Percentiles rank a stretch among this genome's conserved stretches.
Evolutionary conservation across 78 protist species (phyloP).

Genomic region (Tieghemostelium lacteum): DNA sequence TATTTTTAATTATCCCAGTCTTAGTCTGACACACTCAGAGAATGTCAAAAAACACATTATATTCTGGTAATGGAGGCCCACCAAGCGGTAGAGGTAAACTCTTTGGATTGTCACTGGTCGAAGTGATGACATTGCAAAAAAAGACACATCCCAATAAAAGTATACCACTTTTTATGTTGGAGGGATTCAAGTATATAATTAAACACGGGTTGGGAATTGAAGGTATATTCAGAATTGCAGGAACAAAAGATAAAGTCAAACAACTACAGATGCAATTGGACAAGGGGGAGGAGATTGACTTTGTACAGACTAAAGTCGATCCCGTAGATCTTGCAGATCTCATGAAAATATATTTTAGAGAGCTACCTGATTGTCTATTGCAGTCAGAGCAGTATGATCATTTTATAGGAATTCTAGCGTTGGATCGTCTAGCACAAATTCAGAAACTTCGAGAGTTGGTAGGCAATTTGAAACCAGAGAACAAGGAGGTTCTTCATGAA

Average conservation of each 20-base stretch:
- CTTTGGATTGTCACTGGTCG: constrained; percentile 53
- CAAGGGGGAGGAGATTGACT: constrained; percentile 42
- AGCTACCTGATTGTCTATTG: constrained; percentile 68
- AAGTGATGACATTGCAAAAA: constrained; percentile 24
- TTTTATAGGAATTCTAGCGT: constrained; percentile 12
- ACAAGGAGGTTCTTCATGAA: constrained; percentile 35
- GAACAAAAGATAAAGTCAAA: constrained; percentile 62
- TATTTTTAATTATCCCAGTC: too few species aligned
- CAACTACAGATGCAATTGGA: constrained; percentile 64
- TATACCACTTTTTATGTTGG: constrained; percentile 47
- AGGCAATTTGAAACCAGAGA: constrained; percentile 8
- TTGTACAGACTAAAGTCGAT: constrained; percentile 12
- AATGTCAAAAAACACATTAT: constrained; percentile 2
- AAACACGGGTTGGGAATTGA: constrained; percentile 56
- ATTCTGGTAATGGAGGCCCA: neutral
- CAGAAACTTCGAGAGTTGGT: constrained; percentile 52
- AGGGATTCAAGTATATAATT: constrained; percentile 55
- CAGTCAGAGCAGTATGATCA: constrained; percentile 60
- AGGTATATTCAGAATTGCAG: constrained; percentile 78
- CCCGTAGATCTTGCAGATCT: constrained; percentile 74
- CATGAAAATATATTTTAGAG: constrained; percentile 68
- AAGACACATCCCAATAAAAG: constrained; percentile 6
- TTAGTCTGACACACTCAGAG: too few species aligned
- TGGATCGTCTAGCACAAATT: constrained; percentile 40
- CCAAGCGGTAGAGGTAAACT: constrained; percentile 21